phyloP scores from a whole-genome alignment of 495 filamentous ascomycete species.

The Hamigera avellanea region DNA sequence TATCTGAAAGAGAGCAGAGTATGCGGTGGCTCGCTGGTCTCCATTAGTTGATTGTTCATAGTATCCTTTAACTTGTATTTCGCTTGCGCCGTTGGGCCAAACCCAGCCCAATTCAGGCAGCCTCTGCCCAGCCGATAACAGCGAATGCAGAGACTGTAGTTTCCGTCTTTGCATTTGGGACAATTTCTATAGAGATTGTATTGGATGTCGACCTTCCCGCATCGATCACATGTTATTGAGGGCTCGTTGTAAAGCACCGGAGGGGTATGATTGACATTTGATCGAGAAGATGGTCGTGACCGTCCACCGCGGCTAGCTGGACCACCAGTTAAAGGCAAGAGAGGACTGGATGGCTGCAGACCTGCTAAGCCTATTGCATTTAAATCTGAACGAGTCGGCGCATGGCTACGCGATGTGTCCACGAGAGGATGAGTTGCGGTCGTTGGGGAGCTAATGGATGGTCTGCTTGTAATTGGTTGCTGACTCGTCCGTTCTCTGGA shows the following conservation, averaged over 20 bases:
- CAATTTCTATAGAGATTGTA: constrained; percentile 78
- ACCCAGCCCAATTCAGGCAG: constrained; percentile 71
- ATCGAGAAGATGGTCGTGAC: constrained; percentile 22
- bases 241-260: constrained; percentile 53
- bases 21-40: constrained; percentile 42
- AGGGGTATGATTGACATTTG: constrained; percentile 12
- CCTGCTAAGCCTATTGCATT: neutral
- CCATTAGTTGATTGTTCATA: constrained; percentile 30
- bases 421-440: constrained; percentile 5
- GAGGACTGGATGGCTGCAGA: neutral
- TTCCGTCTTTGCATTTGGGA: constrained; percentile 50
- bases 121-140: constrained; percentile 68
- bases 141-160: constrained; percentile 63
- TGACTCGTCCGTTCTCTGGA: constrained; percentile 14
- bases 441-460: constrained; percentile 10
- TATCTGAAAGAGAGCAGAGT: constrained; percentile 58
- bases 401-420: constrained; percentile 3
- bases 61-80: constrained; percentile 38
- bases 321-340: constrained; percentile 11
- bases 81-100: constrained; percentile 49
- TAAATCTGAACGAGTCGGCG: constrained; percentile 3
- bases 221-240: constrained; percentile 57
- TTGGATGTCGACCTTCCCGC: constrained; percentile 54
- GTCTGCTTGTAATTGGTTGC: constrained; percentile 11
- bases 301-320: constrained; percentile 16